Evolutionary conservation across 495 filamentous ascomycete genomes (phyloP).

Genomic region (Elasticomyces elasticus): DNA sequence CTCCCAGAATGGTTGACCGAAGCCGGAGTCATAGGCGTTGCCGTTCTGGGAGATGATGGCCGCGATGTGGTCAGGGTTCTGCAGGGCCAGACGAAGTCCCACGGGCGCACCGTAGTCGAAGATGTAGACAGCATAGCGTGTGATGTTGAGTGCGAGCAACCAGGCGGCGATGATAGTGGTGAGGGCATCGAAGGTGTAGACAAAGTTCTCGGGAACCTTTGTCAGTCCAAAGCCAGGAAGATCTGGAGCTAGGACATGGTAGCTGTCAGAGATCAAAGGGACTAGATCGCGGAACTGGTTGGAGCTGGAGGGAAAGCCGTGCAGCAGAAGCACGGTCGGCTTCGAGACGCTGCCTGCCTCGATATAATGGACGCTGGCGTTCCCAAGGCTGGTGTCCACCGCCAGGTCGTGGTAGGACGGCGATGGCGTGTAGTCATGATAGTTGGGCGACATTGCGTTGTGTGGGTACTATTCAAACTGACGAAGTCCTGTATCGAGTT

Average conservation of each 20-base stretch:
- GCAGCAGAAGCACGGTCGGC: slow-evolving; percentile 50
- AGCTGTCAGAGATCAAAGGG: slow-evolving; percentile 42
- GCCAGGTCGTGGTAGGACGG: too few species aligned
- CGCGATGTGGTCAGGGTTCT: slow-evolving; percentile 37
- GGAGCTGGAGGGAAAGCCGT: slow-evolving; percentile 55
- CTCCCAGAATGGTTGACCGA: slow-evolving; percentile 14
- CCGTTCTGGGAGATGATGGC: slow-evolving; percentile 55
- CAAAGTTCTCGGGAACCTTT: slow-evolving; percentile 31
- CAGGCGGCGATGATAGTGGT: slow-evolving; percentile 41
- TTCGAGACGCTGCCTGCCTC: not conserved
- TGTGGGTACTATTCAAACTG: too few species aligned
- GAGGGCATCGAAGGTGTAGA: slow-evolving; percentile 44
- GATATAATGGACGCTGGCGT: not conserved
- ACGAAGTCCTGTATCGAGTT: too few species aligned
- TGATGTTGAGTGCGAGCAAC: slow-evolving; percentile 37
- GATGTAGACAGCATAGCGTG: slow-evolving; percentile 47
- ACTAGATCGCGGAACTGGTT: slow-evolving; percentile 54
- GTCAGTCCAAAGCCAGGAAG: slow-evolving; percentile 56
- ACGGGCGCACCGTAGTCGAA: slow-evolving; percentile 59
- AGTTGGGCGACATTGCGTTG: too few species aligned
- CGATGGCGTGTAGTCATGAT: too few species aligned
- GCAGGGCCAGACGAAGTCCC: slow-evolving; percentile 45
- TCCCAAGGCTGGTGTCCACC: too few species aligned
- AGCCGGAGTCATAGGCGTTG: slow-evolving; percentile 53
- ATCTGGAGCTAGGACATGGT: slow-evolving; percentile 52